Conservation (phyloP, 2,329 filamentous ascomycete species). For the Dactylella cylindrospora region DNA sequence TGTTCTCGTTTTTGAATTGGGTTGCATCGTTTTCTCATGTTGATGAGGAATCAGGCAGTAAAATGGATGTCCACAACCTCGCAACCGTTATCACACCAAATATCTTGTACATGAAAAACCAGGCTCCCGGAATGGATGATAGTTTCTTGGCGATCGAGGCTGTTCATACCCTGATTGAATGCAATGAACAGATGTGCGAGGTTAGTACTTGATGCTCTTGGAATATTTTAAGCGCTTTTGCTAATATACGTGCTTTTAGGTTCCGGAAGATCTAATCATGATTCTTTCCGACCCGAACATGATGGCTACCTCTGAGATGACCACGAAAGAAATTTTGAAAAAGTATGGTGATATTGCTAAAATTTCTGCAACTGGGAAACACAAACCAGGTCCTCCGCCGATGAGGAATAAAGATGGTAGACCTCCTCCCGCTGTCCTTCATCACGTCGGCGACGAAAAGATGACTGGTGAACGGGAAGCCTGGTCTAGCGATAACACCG, state of each 20-base stretch:
- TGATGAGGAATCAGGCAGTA: constrained; percentile 93
- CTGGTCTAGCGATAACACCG: constrained; percentile 80
- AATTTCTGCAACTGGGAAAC: constrained; percentile 61
- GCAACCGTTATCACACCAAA: constrained; percentile 97
- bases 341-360: constrained; percentile 81
- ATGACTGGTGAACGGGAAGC: constrained; percentile 61
- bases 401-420: constrained; percentile 57
- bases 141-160: constrained; percentile 93
- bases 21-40: constrained; percentile 95
- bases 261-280: constrained; percentile 86
- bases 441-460: constrained; percentile 83
- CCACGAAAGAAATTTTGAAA: constrained; percentile 95
- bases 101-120: constrained; percentile 71
- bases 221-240: neutral
- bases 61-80: constrained; percentile 98
- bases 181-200: constrained; percentile 96
- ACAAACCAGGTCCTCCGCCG: constrained; percentile 55
- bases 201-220: constrained; percentile 60
- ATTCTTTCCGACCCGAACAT: constrained; percentile 80
- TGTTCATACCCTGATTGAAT: constrained; percentile 84
- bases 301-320: constrained; percentile 82
- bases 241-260: constrained; percentile 58
- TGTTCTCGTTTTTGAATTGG: constrained; percentile 97
- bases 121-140: constrained; percentile 70
- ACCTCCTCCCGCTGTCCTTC: constrained; percentile 61